A percentile compares a stretch with the other conserved stretches of the same genome.
phyloP scores from a whole-genome alignment of 2,329 filamentous ascomycete species.

The Colletotrichum paranaense region DNA sequence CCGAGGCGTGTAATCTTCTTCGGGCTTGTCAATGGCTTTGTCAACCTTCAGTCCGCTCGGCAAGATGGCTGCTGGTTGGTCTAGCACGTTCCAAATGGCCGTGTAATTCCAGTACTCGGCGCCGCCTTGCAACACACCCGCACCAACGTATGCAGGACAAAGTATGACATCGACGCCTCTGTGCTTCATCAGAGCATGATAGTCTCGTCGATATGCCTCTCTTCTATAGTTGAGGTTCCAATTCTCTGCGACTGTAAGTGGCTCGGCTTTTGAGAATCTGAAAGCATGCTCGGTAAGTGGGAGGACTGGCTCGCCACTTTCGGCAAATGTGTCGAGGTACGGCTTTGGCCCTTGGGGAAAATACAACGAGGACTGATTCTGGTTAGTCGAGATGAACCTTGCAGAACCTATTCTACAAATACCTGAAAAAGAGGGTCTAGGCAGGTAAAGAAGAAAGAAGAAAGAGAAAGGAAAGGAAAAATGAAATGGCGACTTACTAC shows the following conservation, averaged over 20 bases:
- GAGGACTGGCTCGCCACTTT: constrained; percentile 15
- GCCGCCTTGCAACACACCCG: constrained; percentile 17
- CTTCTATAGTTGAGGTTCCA: constrained; percentile 8
- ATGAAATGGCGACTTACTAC: neutral
- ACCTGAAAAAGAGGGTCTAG: too few relatives aligned
- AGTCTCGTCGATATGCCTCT: constrained; percentile 21
- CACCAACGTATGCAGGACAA: constrained; percentile 22
- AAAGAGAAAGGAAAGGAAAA: too few relatives aligned
- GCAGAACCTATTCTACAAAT: neutral
- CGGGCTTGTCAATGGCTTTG: neutral
- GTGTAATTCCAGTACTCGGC: constrained; percentile 28
- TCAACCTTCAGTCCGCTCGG: constrained; percentile 15
- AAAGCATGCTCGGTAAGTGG: constrained; percentile 13
- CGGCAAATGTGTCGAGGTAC: constrained; percentile 19
- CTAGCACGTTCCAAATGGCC: constrained; percentile 19
- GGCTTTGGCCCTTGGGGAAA: constrained; percentile 18
- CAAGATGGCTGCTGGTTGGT: constrained; percentile 15
- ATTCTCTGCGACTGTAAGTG: constrained; percentile 9
- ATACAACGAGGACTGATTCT: constrained; percentile 2
- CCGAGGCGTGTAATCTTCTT: neutral
- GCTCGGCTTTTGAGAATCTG: neutral
- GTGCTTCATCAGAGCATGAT: constrained; percentile 19
- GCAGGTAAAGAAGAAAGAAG: neutral
- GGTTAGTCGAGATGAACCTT: neutral
- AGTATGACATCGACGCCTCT: constrained; percentile 20